phyloP scores from a whole-genome alignment of 129 eudicot genomes.

The Arctium lappa region DNA sequence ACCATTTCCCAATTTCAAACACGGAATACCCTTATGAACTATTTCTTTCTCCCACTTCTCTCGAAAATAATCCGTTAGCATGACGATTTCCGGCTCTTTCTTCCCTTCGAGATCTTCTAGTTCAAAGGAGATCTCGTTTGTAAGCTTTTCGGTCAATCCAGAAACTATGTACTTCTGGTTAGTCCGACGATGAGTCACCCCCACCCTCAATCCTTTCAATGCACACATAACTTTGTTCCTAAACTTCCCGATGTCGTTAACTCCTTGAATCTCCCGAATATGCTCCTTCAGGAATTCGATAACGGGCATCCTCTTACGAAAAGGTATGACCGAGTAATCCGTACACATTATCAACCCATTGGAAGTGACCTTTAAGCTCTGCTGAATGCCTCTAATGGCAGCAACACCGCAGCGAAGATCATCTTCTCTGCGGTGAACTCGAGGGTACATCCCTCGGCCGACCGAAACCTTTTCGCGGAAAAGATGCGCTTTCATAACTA shows the following conservation, averaged over 20 bases:
- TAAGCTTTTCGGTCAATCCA: conserved; percentile 39
- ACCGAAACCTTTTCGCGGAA: conserved; percentile 39
- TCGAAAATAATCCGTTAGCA: conserved; percentile 47
- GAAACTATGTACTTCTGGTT: conserved; percentile 51
- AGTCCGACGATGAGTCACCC: conserved; percentile 69
- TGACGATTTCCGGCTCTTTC: conserved; percentile 5
- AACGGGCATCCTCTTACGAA: conserved; percentile 62
- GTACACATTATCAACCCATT: conserved; percentile 56
- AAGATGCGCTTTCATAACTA: conserved; percentile 65
- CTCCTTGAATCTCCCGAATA: conserved; percentile 29
- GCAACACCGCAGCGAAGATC: conserved; percentile 55
- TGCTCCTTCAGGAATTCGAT: conserved; percentile 57
- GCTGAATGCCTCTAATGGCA: conserved; percentile 64
- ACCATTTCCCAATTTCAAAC: conserved; percentile 51
- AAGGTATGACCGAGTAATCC: conserved; percentile 57
- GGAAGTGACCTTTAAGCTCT: conserved; percentile 55
- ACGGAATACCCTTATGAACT: conserved; percentile 40
- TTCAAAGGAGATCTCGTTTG: conserved; percentile 34
- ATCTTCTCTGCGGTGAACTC: conserved; percentile 24
- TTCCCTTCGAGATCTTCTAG: conserved; percentile 50
- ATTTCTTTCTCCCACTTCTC: conserved; percentile 47
- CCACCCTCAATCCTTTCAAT: conserved; percentile 53
- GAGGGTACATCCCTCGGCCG: conserved; percentile 54
- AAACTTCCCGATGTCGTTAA: conserved; percentile 17
- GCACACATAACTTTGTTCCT: conserved; percentile 25